These are phyloP conservation scores for Knoxia roxburghii DNA, from an alignment of 257 asterid species.

Conservation along the genomic window DNA sequence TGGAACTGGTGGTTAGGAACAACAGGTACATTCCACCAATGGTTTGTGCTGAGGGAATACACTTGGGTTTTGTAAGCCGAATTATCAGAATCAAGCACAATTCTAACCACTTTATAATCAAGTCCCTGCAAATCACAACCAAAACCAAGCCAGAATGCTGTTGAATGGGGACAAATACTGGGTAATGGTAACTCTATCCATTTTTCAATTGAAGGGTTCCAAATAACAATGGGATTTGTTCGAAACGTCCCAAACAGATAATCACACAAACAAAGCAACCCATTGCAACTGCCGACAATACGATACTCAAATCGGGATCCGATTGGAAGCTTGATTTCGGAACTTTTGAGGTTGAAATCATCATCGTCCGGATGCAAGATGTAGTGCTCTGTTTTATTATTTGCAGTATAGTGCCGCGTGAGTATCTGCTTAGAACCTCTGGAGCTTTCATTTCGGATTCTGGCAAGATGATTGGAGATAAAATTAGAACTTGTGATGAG, in stretches of 20 bases:
- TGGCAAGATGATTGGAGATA: slow-evolving; percentile 16
- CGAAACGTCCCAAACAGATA: neutral
- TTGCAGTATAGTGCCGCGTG: neutral
- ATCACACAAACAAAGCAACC: slow-evolving; percentile 16
- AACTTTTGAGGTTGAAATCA: neutral
- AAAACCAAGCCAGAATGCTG: slow-evolving; percentile 7
- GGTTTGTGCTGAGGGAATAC: slow-evolving; percentile 8
- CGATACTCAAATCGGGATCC: neutral
- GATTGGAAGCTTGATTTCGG: neutral
- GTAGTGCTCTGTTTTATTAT: slow-evolving; percentile 1
- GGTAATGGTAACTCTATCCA: slow-evolving; percentile 5
- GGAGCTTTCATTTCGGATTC: neutral
- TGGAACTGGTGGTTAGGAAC: neutral
- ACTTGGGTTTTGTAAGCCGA: slow-evolving; percentile 9
- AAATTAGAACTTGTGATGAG: slow-evolving; percentile 17
- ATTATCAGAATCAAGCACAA: neutral
- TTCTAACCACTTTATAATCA: slow-evolving; percentile 18
- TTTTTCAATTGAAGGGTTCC: slow-evolving; percentile 15
- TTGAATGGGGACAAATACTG: slow-evolving; percentile 3
- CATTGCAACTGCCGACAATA: slow-evolving; percentile 18
- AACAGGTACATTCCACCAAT: slow-evolving; percentile 9
- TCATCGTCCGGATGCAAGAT: neutral
- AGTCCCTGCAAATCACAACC: slow-evolving; percentile 9
- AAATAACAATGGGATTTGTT: neutral
- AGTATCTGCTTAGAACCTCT: neutral